A percentile compares a stretch with the other conserved stretches of the same genome.
Conservation (phyloP, 1,284 basidiomycete genomes). For the Coniferiporia sulphurascens region DNA sequence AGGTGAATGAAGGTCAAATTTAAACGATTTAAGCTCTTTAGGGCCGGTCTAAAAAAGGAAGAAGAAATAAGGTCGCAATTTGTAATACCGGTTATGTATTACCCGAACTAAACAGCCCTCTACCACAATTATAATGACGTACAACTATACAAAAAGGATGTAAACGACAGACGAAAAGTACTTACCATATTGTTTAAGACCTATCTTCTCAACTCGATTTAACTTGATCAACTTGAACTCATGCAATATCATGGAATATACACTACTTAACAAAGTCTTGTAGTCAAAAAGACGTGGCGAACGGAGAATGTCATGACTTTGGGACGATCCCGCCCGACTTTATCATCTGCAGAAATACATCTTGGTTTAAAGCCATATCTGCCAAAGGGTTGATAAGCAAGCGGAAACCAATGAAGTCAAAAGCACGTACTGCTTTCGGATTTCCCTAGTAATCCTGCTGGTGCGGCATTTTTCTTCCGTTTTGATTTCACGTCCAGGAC, state of each 20-base stretch:
- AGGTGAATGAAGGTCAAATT: slow-evolving; percentile 18
- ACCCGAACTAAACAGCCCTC: no score
- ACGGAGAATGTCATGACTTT: slow-evolving; percentile 27
- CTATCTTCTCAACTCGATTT: background rate
- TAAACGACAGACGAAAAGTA: no score
- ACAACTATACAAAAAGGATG: no score
- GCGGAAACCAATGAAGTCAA: background rate
- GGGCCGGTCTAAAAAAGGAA: slow-evolving; percentile 25
- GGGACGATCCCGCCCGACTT: slow-evolving; percentile 68
- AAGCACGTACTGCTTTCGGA: slow-evolving; percentile 48
- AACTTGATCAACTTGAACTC: background rate
- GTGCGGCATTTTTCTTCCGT: slow-evolving; percentile 42
- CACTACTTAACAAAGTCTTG: no score
- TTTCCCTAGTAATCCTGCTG: slow-evolving; percentile 46
- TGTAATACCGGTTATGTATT: no score
- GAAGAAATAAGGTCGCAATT: no score
- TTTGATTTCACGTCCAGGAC: slow-evolving; percentile 41
- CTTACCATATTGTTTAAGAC: no score
- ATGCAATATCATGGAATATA: no score
- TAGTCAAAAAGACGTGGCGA: no score
- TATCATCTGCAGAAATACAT: slow-evolving; percentile 76
- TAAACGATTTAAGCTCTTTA: slow-evolving; percentile 25
- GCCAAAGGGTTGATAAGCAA: background rate
- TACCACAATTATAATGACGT: no score
- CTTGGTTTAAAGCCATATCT: slow-evolving; percentile 53